Evolutionary conservation across 352 stramenopile genomes (phyloP), one percentile per base, ranked within the genome.

Genomic region (Globisporangium canariense): DNA sequence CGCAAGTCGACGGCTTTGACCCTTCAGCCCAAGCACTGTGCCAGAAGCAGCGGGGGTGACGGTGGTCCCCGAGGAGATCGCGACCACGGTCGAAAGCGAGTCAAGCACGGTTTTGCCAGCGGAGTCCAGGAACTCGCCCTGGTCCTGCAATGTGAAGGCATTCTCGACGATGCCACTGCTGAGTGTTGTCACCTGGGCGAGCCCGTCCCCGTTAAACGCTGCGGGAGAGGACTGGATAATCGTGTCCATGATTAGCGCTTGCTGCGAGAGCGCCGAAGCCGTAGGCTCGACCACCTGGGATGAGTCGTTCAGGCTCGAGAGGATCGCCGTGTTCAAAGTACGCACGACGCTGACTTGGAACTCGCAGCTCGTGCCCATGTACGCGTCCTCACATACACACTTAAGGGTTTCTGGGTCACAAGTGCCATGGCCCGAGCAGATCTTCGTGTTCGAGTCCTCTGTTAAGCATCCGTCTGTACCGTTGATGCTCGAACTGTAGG

Each of bases 231-330:
- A 71, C 38, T 78, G 65, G 20, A 86, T 64, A 6, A 91, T 64
- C 1, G 74, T 85, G 2, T 73, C 60, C 10, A 87, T 54, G 10
- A 89, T 77, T 7, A 72, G 64, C 4, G 75, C 78, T 58, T 87
- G 79, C 43, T 89, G 85, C 2, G 71, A 75, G 14, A 93, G 78
- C 2, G 70, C 70, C 1, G 71, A 76, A 1, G 60, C 70, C 14
- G 73, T 86, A 1, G 79, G 73, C 51, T 93, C 77, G 3, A 78
- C 60, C 0, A 66, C 53, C 13, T 60, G 58, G 0, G 77, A 62
- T 1, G 76, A 60, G 2, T 10, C 60, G 3, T 65, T 65, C 0
- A 91, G 68, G 0, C 71, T 82, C 2, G 70, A 51, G 16, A 93
- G 68, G 36, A 93, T 87, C 14, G 54, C 64, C 18, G 62, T 51